Evolutionary conservation across 148 eudicot species (phyloP).

Genomic region (Polygonum maritimum): DNA sequence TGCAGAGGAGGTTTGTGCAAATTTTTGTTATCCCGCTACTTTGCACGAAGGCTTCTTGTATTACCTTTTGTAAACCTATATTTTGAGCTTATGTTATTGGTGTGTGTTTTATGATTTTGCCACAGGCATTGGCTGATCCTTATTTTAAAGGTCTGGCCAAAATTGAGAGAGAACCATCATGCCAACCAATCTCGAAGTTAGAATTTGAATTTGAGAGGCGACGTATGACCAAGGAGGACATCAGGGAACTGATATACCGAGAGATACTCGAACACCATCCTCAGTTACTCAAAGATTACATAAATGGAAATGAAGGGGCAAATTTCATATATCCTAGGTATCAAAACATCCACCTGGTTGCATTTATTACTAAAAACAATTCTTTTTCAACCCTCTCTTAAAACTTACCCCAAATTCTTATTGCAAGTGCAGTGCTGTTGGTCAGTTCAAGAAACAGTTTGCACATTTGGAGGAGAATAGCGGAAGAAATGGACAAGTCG

Average conservation of each 20-base stretch:
- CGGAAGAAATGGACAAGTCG: conserved; percentile 33
- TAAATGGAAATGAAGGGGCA: conserved; percentile 44
- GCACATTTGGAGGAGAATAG: conserved; percentile 57
- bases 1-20: conserved; percentile 53
- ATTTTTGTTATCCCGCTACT: neutral
- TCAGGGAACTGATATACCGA: conserved; percentile 50
- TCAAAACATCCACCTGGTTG: neutral
- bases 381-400: neutral
- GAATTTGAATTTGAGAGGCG: conserved; percentile 70
- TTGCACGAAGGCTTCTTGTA: neutral
- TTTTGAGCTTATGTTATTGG: neutral
- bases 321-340: conserved; percentile 65
- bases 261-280: conserved; percentile 74
- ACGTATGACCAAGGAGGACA: conserved; percentile 51
- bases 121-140: conserved; percentile 61
- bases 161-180: conserved; percentile 59
- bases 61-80: neutral
- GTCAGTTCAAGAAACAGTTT: conserved; percentile 57
- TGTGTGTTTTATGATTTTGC: neutral
- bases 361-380: neutral
- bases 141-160: conserved; percentile 64
- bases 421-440: conserved; percentile 43
- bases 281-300: conserved; percentile 58
- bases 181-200: conserved; percentile 55
- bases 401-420: neutral